Evolutionary conservation across 495 filamentous ascomycete species (phyloP), one percentile per base, ranked within the genome.

Genomic region (Neurospora intermedia): DNA sequence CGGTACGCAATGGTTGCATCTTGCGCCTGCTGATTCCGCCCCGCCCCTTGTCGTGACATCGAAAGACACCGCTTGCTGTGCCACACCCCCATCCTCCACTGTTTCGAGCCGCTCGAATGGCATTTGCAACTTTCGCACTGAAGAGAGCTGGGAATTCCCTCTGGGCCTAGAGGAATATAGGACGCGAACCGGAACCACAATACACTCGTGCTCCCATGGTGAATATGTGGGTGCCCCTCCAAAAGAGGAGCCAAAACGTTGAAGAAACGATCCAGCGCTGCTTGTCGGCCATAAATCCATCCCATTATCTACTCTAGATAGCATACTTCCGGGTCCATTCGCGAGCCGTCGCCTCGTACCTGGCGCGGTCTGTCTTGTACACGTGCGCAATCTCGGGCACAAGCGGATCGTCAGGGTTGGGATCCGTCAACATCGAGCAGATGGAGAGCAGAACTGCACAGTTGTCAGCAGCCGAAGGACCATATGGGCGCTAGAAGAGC

Each of bases 311-410:
- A 27, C 42, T 23, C 74, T 84, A 94, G 81, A 97, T 95, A 78
- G 96, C 96, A 83, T 98, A 98, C 88, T 98, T 99, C 82, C 95
- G 89, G 73, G 96, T 99, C 96, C 96, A 98, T 84, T 99, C 96
- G 79, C 96, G 89, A 73, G 96, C 96, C 74, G 94, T 98, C 72
- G 94, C 91, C 85, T 99, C 96, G 83, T 99, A 99, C 79, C 94
- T 88, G 73, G 91, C 88, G 71, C 93, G 92, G 82, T 99, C 96
- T 71, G 96, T 98, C 92, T 99, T 99, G 91, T 99, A 99, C 78
- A 99, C 96, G 78, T 99, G 96, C 40, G 96, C 96, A 77, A 99
- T 98, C 85, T 99, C 96, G 71, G 96, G 96, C 69, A 99, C 96
- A 73, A 99, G 90, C 74, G 96, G 96, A 83, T 99, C 96, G 80